Evolutionary conservation across 2,329 filamentous ascomycete species (phyloP), one percentile per base, ranked within the genome.

Genomic region (Chalara sp.): DNA sequence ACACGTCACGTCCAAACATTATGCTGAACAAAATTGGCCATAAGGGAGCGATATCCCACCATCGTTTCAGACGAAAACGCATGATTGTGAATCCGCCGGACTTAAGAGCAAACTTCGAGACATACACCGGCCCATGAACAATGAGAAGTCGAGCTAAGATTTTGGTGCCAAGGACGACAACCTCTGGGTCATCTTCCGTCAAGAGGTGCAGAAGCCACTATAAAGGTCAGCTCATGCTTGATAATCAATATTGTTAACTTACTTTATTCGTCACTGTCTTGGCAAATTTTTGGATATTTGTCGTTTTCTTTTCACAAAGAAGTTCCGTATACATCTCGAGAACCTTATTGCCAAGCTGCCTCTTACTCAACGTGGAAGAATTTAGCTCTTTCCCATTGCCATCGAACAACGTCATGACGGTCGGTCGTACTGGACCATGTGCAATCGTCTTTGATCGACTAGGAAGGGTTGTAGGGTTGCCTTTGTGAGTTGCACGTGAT

Each of bases 191-290:
- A 54, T 88, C 82, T 65, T 96, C 91, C 6, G 89, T 89, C 47
- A 97, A 76, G 11, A 99, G 79, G 67, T 96, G 95, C 11, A 99
- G 72, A 11, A 96, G 78, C 91, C 91, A 96, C 85, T 92, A 58
- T 43, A 55, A 59, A 61, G 21, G 21, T 21, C 35, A n/a, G 35
- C 8, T 6, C 41, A 5, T 5, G 2, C 30, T 11, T 21, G 30
- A 10, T 21, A 21, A 21, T 21, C 21, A 21, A 21, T 21, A 21
- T 21, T 21, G 21, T 21, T 21, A 21, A 68, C 74, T 63, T 72
- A 89, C 87, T 78, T 96, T 96, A 60, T 95, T 96, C 28, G 92
- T 96, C 6, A 99, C 92, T 1, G 92, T 95, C 63, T 86, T 87
- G 5, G 90, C 89, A 72, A 99, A 97, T 61, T 90, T 93, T 63